These are phyloP conservation scores for Neoscytalidium dimidiatum DNA, from an alignment of 2,329 filamentous ascomycete species.

Conservation along the genomic window DNA sequence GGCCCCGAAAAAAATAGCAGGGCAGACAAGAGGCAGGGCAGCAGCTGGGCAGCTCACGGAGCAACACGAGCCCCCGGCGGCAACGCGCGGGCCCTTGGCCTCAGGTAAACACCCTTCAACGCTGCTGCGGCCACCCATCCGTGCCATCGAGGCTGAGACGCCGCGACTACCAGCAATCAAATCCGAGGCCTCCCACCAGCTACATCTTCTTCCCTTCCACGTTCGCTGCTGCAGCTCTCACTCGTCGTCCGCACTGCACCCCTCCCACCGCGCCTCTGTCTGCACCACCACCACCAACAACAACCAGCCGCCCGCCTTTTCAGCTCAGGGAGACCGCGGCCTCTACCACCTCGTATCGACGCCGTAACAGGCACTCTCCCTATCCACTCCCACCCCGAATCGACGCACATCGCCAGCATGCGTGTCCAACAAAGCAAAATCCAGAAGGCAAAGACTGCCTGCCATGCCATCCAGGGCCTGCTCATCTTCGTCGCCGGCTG, in stretches of 20 bases:
- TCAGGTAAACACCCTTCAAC: slow-evolving; percentile 5
- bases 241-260: background rate
- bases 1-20: slow-evolving; percentile 7
- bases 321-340: slow-evolving; percentile 4
- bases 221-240: background rate
- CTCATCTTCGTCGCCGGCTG: slow-evolving; percentile 61
- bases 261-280: background rate
- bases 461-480: slow-evolving; percentile 57
- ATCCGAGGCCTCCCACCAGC: background rate
- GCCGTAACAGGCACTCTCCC: slow-evolving; percentile 11
- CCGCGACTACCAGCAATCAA: background rate
- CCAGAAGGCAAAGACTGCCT: slow-evolving; percentile 57
- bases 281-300: background rate
- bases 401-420: background rate
- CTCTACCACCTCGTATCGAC: background rate
- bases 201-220: background rate
- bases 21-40: too few relatives aligned
- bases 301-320: background rate
- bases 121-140: slow-evolving; percentile 6
- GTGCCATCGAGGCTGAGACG: slow-evolving; percentile 7
- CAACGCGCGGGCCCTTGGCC: slow-evolving; percentile 11
- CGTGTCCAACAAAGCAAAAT: slow-evolving; percentile 38
- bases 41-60: too few relatives aligned
- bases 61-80: slow-evolving; percentile 3
- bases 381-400: background rate